Conservation (phyloP, 495 filamentous ascomycete genomes). For the Penicillium chermesinum region DNA sequence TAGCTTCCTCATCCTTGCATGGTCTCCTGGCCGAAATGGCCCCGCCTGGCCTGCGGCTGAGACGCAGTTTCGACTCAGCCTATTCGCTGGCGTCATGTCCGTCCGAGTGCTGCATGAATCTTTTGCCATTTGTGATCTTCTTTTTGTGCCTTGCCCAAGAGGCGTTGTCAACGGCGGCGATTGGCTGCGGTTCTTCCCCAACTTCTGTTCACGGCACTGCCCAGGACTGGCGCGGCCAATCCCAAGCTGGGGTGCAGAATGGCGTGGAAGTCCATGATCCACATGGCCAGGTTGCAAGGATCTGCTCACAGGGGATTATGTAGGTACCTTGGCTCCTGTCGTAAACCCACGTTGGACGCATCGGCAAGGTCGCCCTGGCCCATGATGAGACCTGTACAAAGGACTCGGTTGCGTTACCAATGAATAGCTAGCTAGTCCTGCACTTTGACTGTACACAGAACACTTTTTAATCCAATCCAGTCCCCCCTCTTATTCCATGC, state of each 20-base stretch:
- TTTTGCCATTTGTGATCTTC: background rate
- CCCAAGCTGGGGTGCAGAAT: background rate
- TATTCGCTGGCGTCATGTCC: conserved; percentile 1
- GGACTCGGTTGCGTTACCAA: conserved; percentile 15
- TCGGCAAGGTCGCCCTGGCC: conserved; percentile 12
- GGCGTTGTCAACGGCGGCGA: background rate
- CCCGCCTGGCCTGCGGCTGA: conserved; percentile 11
- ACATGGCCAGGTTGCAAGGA: background rate
- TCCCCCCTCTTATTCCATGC: background rate
- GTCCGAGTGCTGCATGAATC: conserved; percentile 1
- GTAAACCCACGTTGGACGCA: conserved; percentile 9
- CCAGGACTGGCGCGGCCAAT: background rate
- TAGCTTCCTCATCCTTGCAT: conserved; percentile 22
- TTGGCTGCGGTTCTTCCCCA: background rate
- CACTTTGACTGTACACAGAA: background rate
- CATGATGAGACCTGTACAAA: conserved; percentile 23
- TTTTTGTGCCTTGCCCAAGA: background rate
- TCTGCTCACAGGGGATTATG: conserved; percentile 11
- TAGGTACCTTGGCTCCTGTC: conserved; percentile 7
- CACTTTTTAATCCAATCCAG: conserved; percentile 2
- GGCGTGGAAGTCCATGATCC: background rate
- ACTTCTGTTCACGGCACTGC: background rate
- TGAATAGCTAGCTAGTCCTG: conserved; percentile 1
- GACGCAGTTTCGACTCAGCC: conserved; percentile 7
- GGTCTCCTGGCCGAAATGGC: conserved; percentile 14